Base-by-base conservation (phyloP, 768 basidiomycete genomes). In the Pleurotus ostreatus region DNA sequence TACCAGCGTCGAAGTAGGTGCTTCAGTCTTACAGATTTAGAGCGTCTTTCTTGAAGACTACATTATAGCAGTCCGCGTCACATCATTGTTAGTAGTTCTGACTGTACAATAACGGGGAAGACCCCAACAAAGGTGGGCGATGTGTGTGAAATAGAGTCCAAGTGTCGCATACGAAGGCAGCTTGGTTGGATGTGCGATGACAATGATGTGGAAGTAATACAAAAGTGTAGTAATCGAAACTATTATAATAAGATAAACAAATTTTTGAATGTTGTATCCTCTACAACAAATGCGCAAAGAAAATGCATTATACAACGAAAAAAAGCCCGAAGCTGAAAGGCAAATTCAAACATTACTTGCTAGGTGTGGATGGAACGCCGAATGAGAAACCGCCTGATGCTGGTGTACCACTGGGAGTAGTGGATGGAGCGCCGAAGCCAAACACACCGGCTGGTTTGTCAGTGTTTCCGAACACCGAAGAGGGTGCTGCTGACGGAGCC, bases 381-480 rank as follows among this genome's bases (percentile, higher is more conserved):
- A 49, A 49, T 15, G 22, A 23, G 30, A 49, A 49, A 16, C 13
- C 48, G 37, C 63, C 59, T 11, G 55, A n/a, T 34, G 60, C 60
- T n/a, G 59, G 11, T 15, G 30, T 34, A 1, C 9, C 30, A 9
- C 30, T 11, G 3, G 30, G 30, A 34, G 57, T 34, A 22, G 57
- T 49, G n/a, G 57, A 12, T 11, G 30, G 47, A 53, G 60, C 53
- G 3, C 46, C 53, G 22, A 57, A 49, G 11, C 53, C 22, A n/a
- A 47, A 40, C 6, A 39, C 37, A 20, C 43, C 30, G 49, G 44
- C 34, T 52, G 40, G 46, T 22, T n/a, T 40, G n/a, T 18, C 26
- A 18, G 41, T 39, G 26, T 44, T 43, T 22, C 61, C 61, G 40
- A 62, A 62, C 43, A 45, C 46, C 13, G 61, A 51, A 40, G 52